Percentiles rank a stretch among this genome's conserved stretches.
Evolutionary conservation across 192 early-diverging fungal genomes (phyloP).

Genomic region (Phlyctochytrium arcticum): DNA sequence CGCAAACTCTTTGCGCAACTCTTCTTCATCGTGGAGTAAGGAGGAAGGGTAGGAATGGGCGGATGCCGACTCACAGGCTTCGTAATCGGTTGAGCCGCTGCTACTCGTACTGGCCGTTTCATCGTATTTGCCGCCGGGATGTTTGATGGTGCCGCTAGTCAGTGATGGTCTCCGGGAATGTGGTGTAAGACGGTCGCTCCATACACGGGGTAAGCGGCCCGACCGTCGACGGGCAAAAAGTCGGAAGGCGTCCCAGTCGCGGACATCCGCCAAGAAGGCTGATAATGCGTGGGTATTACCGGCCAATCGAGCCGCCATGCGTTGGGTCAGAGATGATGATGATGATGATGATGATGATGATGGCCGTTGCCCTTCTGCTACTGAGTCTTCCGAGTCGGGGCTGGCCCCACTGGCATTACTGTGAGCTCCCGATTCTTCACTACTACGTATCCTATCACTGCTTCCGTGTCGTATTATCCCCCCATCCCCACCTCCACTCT

Average conservation of each 20-base stretch:
- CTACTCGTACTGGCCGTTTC: not conserved
- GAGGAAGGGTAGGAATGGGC: too few relatives aligned
- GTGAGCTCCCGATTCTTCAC: too few relatives aligned
- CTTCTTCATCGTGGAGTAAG: too few relatives aligned
- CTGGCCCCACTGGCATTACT: too few relatives aligned
- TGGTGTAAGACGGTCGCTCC: not conserved
- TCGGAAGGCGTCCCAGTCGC: slow-evolving; percentile 34
- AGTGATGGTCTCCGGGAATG: not conserved
- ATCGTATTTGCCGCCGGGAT: not conserved
- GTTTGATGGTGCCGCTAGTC: not conserved
- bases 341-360: too few relatives aligned
- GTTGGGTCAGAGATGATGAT: too few relatives aligned
- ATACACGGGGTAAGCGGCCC: slow-evolving; percentile 1
- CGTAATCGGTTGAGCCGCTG: slow-evolving; percentile 16
- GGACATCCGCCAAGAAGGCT: slow-evolving; percentile 25
- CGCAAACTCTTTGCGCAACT: slow-evolving; percentile 11
- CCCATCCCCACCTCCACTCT: not conserved
- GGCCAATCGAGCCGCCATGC: slow-evolving; percentile 16
- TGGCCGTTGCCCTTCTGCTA: too few relatives aligned
- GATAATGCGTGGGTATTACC: slow-evolving; percentile 12
- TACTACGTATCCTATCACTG: too few relatives aligned
- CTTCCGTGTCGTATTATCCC: too few relatives aligned
- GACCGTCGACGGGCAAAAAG: slow-evolving; percentile 22
- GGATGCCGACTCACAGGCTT: too few relatives aligned
- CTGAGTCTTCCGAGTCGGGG: not conserved